Evolutionary conservation across 2,329 filamentous ascomycete species (phyloP).

Genomic region (Aspergillus sp.): DNA sequence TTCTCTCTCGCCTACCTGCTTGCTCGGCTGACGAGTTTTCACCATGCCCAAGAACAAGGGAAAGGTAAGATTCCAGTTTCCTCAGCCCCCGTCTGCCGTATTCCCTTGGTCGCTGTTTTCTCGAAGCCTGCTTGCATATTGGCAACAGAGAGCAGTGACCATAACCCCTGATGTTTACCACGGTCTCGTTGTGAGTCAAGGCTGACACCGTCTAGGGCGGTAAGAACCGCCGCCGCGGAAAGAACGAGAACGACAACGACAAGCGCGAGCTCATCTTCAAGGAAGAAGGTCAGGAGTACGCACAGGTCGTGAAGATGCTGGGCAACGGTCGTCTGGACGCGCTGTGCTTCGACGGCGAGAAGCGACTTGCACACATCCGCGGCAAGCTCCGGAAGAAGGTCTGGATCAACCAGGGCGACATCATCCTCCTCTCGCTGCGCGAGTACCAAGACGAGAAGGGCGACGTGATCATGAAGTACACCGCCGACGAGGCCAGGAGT

Average conservation of each 20-base stretch:
- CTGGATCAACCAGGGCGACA: conserved; percentile 98
- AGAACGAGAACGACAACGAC: conserved; percentile 99
- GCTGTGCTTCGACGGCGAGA: conserved; percentile 88
- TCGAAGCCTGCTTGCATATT: too few relatives aligned
- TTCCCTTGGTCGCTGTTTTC: neutral
- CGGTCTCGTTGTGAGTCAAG: too few relatives aligned
- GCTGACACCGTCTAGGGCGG: too few relatives aligned
- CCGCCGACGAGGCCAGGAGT: conserved; percentile 84
- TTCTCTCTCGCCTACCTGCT: conserved; percentile 3
- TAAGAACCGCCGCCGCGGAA: conserved; percentile 96
- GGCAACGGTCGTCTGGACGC: conserved; percentile 91
- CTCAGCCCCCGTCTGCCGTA: conserved; percentile 15
- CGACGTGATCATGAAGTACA: conserved; percentile 91
- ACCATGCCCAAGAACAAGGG: conserved; percentile 99
- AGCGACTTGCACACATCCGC: conserved; percentile 74
- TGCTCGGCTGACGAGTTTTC: conserved; percentile 22
- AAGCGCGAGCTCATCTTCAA: conserved; percentile 98
- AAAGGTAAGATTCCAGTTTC: conserved; percentile 60
- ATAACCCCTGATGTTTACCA: too few relatives aligned
- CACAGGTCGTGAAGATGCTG: conserved; percentile 89
- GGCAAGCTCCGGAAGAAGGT: conserved; percentile 99
- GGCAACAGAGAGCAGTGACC: too few relatives aligned
- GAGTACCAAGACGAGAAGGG: conserved; percentile 94
- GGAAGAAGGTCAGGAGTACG: conserved; percentile 90
- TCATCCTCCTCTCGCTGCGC: conserved; percentile 76